Base-by-base conservation (phyloP, 192 early-diverging fungal genomes). In the Anaeromyces robustus region DNA sequence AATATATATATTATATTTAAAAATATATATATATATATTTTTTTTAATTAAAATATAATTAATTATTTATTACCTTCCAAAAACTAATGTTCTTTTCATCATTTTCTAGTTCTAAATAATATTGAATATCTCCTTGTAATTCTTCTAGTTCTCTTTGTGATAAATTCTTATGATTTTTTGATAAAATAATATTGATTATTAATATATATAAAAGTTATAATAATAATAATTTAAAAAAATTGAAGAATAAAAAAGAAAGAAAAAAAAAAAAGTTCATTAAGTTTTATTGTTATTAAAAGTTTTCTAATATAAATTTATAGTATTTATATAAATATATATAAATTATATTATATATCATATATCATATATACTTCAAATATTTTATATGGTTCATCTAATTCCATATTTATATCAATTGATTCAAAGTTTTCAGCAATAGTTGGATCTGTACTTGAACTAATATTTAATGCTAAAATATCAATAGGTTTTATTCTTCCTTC, bases 401-500 rank as follows among this genome's bases (percentile, higher is more conserved):
- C 95, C 80, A 97, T 90, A 79, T 95, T 94, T 14, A 96, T 81
- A 19, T 92, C 93, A 28, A 92, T 86, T 4, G 90, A 87, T 30
- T 93, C 91, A 79, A 96, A 94, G 29, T 93, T 87, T 14, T 92
- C 90, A 17, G 90, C 88, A 17, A 93, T 83, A 17, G 85, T 80
- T 31, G 84, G 39, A 80, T 96, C 94, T 39, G 93, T 88, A 26
- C 93, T 92, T 30, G 97, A 84, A 9, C 92, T 88, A 68, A 99
- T 85, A 81, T 96, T 96, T 87, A 97, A 94, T 19, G 96, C 95
- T 78, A 98, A 82, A 22, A 97, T 86, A 85, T 99, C 97, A 81
- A 99, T 95, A 3, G 96, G 94, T 80, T 95, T 95, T 22, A 95
- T 93, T 6, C 96, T 84, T 29, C 90, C 91, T 81, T 94, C 93